Base-by-base conservation (phyloP, 2,329 filamentous ascomycete genomes). In the Aspergillus uvarum region DNA sequence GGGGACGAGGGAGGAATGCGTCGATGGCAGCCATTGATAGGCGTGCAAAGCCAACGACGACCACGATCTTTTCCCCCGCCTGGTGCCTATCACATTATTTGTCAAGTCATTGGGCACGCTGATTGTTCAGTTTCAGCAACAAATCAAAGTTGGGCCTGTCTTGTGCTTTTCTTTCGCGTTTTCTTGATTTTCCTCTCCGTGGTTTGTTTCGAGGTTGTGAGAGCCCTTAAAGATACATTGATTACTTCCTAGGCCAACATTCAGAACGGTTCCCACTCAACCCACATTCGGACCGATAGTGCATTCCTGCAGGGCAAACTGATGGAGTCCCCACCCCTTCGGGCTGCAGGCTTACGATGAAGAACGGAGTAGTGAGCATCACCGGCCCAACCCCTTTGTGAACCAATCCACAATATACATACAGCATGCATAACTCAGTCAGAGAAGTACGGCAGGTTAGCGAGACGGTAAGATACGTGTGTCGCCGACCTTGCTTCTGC, bases 251-350 rank as follows among this genome's bases (percentile, higher is more conserved):
- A 51, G 50, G 54, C 57, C 58, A 53, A 47, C 44, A n/a, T 19
- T 48, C 59, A 54, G 14, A 21, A 21, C 59, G n/a, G 49, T 47
- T 48, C 55, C 59, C 51, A 38, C 51, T 52, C 58, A 59, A 59
- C 64, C 58, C 56, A 62, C 49, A 59, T 55, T 66, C 62, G 62
- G 64, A 47, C 60, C 62, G 62, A 64, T 63, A 60, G 54, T 58
- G 56, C 60, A 64, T 62, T 58, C 51, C 61, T 63, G 59, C 62
- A 64, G 55, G 64, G 59, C 60, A 60, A 53, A 44, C 55, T 52
- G 42, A 50, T 29, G 35, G 29, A 47, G 38, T 3, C 38, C 38
- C 38, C 14, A 1, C 38, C 38, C 12, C 16, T 14, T 14, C 7
- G 12, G 11, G 38, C 12, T 42, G 38, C 16, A 42, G 14, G 6